Base-by-base conservation (phyloP, 2,329 filamentous ascomycete genomes). In the Talaromyces sp. region DNA sequence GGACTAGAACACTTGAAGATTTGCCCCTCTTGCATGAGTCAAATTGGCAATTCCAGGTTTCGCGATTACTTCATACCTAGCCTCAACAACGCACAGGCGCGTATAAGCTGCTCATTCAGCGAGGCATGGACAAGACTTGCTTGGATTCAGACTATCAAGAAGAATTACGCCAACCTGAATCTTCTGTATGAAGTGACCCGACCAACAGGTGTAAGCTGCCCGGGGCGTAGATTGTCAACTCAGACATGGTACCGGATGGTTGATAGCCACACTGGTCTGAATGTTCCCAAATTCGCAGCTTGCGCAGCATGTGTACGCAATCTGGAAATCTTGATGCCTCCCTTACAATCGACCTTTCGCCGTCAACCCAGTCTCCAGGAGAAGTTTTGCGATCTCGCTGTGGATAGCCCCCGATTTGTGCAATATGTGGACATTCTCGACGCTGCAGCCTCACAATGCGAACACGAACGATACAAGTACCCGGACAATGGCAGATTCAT, bases 91-190 rank as follows among this genome's bases (percentile, higher is more conserved):
- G 80, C 83, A 2, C 84, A 86, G 15, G 81, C 83, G 47, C 82
- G 86, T 54, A 83, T 91, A 7, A 82, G 85, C 54, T 98, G 94
- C 78, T 89, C 93, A 69, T 92, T 97, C 76, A 91, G 91, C 34
- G 84, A 87, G 13, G 86, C 89, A 0, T 97, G 93, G 92, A 89
- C 92, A 71, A 88, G 91, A 31, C 87, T 97, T 45, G 93, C 93
- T 0, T 96, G 91, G 87, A 83, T 93, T 2, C 83, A 96, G 68
- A 93, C 89, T 1, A 80, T 91, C 61, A 92, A 93, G 76, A 86
- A 91, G 69, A 79, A 86, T 13, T 82, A 86, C 19, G 82, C 84
- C 2, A 88, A 92, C 69, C 79, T 95, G 47, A 85, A 86, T 13
- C 79, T 96, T 5, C 82, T 97, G 34, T 86, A 89, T 66, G 84